Percentiles rank a stretch among this genome's conserved stretches.
These are phyloP conservation scores for Fusarium chaquense DNA, from an alignment of 2,329 filamentous ascomycete genomes.

Conservation along the genomic window DNA sequence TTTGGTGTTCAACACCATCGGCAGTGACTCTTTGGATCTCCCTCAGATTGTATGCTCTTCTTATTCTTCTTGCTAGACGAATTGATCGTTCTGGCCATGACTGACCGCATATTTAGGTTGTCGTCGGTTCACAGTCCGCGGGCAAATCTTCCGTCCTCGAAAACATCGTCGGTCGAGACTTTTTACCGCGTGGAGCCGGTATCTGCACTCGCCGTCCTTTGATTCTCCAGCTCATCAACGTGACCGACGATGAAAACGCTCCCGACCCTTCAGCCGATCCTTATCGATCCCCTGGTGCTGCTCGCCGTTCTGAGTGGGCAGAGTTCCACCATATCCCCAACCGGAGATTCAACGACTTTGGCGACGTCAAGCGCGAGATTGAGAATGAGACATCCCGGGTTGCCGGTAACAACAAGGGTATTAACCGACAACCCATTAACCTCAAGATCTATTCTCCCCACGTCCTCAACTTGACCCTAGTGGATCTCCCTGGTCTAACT, in stretches of 20 bases:
- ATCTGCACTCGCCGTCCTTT: constrained; percentile 95
- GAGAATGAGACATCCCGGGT: constrained; percentile 96
- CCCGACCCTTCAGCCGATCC: constrained; percentile 74
- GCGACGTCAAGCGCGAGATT: constrained; percentile 94
- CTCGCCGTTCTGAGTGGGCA: constrained; percentile 79
- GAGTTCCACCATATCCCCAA: constrained; percentile 97
- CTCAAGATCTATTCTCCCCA: constrained; percentile 98
- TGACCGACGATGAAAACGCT: constrained; percentile 79
- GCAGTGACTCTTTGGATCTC: constrained; percentile 96
- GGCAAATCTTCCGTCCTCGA: constrained; percentile 99
- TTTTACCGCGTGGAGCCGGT: constrained; percentile 93
- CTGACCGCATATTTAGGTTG: constrained; percentile 72
- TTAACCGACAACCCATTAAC: constrained; percentile 97
- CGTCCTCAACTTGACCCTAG: constrained; percentile 94
- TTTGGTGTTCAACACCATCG: constrained; percentile 99
- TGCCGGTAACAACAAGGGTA: constrained; percentile 94
- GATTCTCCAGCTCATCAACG: constrained; percentile 98
- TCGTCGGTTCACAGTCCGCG: constrained; percentile 97
- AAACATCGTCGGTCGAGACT: constrained; percentile 98
- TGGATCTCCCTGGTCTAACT: constrained; percentile 94
- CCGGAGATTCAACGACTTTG: constrained; percentile 89
- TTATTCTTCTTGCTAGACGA: constrained; percentile 18
- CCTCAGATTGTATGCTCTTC: constrained; percentile 87
- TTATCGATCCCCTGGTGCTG: constrained; percentile 81
- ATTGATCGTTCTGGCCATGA: constrained; percentile 24